A percentile compares a stretch with the other conserved stretches of the same genome.
phyloP scores from a whole-genome alignment of 2,329 filamentous ascomycete species.

The Curvularia sp. region DNA sequence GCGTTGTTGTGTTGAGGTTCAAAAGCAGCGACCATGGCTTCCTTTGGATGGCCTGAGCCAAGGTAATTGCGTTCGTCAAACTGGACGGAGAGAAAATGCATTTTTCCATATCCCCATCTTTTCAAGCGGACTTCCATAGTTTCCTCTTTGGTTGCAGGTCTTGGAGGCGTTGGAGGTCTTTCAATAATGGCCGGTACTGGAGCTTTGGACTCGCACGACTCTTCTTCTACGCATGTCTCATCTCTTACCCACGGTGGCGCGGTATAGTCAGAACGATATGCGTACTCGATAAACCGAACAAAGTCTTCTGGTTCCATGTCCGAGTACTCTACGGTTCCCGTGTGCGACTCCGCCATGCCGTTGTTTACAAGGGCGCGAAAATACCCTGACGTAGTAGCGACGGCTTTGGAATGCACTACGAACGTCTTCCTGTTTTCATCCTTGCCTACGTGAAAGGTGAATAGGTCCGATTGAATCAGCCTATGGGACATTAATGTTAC shows the following conservation, averaged over 20 bases:
- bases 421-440: too few species aligned
- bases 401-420: too few species aligned
- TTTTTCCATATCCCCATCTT: too few species aligned
- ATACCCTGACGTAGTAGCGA: background rate
- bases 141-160: too few species aligned
- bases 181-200: too few species aligned
- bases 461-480: too few species aligned
- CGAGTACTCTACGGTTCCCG: constrained; percentile 17
- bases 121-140: too few species aligned
- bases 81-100: too few species aligned
- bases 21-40: constrained; percentile 1
- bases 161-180: too few species aligned
- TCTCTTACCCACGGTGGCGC: constrained; percentile 17
- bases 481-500: too few species aligned
- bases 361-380: constrained; percentile 33
- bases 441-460: too few species aligned
- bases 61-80: constrained; percentile 13
- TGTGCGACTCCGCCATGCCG: constrained; percentile 28
- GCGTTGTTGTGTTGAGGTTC: constrained; percentile 13
- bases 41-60: background rate
- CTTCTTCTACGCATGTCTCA: background rate
- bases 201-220: too few species aligned
- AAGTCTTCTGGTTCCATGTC: constrained; percentile 36
- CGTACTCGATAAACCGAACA: constrained; percentile 37
- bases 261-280: constrained; percentile 35